These are phyloP conservation scores for Pseudogymnoascus sp. DNA, from an alignment of 2,329 filamentous ascomycete species.

Conservation along the genomic window DNA sequence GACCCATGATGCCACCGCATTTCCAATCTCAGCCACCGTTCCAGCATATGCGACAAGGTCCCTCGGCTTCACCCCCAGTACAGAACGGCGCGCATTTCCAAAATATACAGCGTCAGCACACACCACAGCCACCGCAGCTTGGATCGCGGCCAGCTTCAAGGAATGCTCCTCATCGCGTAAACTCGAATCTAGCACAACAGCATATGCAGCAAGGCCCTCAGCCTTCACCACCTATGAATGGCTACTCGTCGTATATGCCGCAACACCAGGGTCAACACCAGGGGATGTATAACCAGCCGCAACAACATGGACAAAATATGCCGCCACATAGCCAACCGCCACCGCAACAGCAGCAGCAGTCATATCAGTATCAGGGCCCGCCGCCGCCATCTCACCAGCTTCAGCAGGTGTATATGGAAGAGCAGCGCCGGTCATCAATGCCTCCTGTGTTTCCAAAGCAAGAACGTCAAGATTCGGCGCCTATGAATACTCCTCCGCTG, in stretches of 20 bases:
- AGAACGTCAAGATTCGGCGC: constrained; percentile 41
- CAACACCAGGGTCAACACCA: too few relatives aligned
- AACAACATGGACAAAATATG: constrained; percentile 27
- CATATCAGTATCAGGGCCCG: constrained; percentile 31
- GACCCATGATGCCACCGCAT: constrained; percentile 60
- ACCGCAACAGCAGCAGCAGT: constrained; percentile 27
- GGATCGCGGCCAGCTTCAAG: constrained; percentile 72
- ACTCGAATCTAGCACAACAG: constrained; percentile 62
- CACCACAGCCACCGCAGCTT: constrained; percentile 60
- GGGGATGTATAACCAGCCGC: constrained; percentile 67
- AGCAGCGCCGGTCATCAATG: constrained; percentile 65
- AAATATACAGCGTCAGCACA: constrained; percentile 57
- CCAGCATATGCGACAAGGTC: constrained; percentile 71
- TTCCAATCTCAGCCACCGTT: constrained; percentile 63
- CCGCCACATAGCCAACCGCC: constrained; percentile 33
- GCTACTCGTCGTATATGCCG: constrained; percentile 76
- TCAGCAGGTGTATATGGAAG: constrained; percentile 66
- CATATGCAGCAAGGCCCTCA: constrained; percentile 54
- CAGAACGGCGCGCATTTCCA: constrained; percentile 41
- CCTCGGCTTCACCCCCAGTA: constrained; percentile 83
- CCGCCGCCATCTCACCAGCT: constrained; percentile 37
- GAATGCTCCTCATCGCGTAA: constrained; percentile 67
- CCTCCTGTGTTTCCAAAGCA: constrained; percentile 61
- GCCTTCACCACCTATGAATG: constrained; percentile 56
- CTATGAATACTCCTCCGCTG: constrained; percentile 46